Percentiles rank a stretch among this genome's conserved stretches.
Evolutionary conservation across 2,329 filamentous ascomycete species (phyloP).

Genomic region (Colletotrichum navitas): DNA sequence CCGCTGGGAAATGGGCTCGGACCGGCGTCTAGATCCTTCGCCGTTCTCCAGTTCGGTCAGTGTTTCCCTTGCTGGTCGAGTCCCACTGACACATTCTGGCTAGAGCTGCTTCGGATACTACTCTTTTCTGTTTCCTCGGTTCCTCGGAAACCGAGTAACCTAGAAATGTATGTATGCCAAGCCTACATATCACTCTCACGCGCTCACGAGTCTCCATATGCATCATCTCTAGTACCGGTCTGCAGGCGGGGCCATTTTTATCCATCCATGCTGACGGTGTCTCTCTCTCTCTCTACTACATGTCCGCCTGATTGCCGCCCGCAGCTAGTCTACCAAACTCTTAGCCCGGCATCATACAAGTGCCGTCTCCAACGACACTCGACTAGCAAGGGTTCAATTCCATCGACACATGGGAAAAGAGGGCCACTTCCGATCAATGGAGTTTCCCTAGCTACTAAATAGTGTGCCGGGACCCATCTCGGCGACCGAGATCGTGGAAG

Average conservation of each 20-base stretch:
- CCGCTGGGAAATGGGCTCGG: constrained; percentile 3
- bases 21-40: neutral
- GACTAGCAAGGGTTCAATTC: constrained; percentile 2
- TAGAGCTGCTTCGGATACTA: neutral
- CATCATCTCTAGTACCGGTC: neutral
- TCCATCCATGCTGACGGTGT: neutral
- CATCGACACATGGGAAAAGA: neutral
- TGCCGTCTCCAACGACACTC: neutral
- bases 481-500: constrained; percentile 19
- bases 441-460: neutral
- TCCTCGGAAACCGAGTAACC: too few species aligned
- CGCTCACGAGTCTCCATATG: neutral
- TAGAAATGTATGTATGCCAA: neutral
- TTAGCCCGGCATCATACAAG: constrained; percentile 2
- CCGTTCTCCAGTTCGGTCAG: neutral
- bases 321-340: constrained; percentile 1
- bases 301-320: constrained; percentile 9
- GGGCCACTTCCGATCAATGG: neutral
- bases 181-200: neutral
- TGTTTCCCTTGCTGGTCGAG: neutral
- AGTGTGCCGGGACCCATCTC: constrained; percentile 2
- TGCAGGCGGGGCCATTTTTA: neutral
- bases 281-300: neutral
- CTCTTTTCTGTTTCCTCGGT: neutral
- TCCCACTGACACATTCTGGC: neutral